phyloP scores from a whole-genome alignment of 2,329 filamentous ascomycete species.

The Penicillium psychrosexuale region DNA sequence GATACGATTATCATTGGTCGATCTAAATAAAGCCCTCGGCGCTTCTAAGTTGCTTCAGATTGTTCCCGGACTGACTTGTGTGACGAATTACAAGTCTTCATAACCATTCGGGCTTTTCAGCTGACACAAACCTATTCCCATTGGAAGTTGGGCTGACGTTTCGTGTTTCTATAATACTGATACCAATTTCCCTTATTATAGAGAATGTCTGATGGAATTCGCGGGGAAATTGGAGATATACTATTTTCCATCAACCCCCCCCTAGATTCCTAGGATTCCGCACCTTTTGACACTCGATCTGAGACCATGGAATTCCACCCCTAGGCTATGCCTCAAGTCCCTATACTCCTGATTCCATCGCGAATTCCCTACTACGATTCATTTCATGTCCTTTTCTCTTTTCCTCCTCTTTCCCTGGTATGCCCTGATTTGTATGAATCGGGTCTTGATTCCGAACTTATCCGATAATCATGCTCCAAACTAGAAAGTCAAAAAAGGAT shows the following conservation, averaged over 20 bases:
- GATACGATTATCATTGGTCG: conserved; percentile 17
- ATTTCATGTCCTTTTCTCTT: conserved; percentile 6
- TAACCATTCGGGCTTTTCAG: conserved; percentile 11
- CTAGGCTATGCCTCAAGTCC: conserved; percentile 21
- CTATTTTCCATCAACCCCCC: conserved; percentile 6
- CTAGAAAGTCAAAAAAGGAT: conserved; percentile 31
- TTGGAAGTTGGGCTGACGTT: conserved; percentile 11
- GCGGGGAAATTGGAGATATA: conserved; percentile 22
- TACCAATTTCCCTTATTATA: conserved; percentile 7
- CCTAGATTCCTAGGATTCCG: conserved; percentile 28
- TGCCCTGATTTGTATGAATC: conserved; percentile 14
- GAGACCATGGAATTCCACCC: conserved; percentile 22
- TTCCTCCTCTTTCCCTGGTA: not conserved
- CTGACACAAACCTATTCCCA: conserved; percentile 13
- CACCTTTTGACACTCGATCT: conserved; percentile 11
- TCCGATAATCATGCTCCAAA: conserved; percentile 31
- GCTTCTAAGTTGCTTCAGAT: conserved; percentile 26
- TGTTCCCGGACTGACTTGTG: conserved; percentile 10
- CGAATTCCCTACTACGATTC: conserved; percentile 1
- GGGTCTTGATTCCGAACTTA: conserved; percentile 10
- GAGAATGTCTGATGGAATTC: conserved; percentile 15
- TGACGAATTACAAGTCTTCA: conserved; percentile 20
- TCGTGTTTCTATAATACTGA: not conserved
- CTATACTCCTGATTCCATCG: conserved; percentile 10
- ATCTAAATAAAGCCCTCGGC: conserved; percentile 28